Conservation (phyloP, 371 early-diverging fungal species). For the Rhizopus sp. region DNA sequence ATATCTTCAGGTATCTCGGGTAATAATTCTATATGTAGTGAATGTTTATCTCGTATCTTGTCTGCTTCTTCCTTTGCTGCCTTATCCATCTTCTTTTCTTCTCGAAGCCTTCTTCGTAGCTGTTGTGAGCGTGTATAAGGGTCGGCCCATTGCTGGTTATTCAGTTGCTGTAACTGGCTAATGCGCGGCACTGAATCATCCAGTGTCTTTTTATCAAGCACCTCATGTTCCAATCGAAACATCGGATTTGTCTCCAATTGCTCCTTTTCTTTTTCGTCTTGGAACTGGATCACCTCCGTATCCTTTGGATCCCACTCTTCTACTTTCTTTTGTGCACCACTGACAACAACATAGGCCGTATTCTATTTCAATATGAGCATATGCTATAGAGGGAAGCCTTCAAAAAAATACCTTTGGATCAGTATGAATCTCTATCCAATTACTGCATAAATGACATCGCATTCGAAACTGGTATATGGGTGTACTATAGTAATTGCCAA, state of each 20-base stretch:
- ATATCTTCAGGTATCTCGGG: constrained; percentile 50
- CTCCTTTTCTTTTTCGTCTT: constrained; percentile 64
- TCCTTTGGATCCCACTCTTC: constrained; percentile 79
- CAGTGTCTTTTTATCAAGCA: constrained; percentile 56
- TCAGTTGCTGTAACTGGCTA: constrained; percentile 62
- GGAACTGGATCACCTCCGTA: constrained; percentile 62
- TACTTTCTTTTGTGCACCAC: constrained; percentile 77
- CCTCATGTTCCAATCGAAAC: constrained; percentile 67
- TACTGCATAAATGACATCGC: constrained; percentile 88
- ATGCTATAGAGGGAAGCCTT: background rate
- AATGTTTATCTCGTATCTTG: constrained; percentile 59
- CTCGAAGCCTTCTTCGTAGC: constrained; percentile 74
- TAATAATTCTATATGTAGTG: constrained; percentile 57
- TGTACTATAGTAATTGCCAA: constrained; percentile 87
- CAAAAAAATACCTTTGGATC: constrained; percentile 80
- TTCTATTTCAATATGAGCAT: constrained; percentile 51
- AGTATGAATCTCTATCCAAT: constrained; percentile 91
- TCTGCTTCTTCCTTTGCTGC: constrained; percentile 46
- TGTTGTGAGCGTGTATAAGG: constrained; percentile 73
- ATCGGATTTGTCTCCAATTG: constrained; percentile 65
- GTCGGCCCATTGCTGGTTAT: constrained; percentile 75
- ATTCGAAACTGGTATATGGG: constrained; percentile 90
- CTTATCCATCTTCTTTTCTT: constrained; percentile 62
- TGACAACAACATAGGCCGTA: constrained; percentile 71
- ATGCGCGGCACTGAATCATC: constrained; percentile 54